These are phyloP conservation scores for Prosopis cineraria DNA, from an alignment of 306 rosid genomes.

Conservation along the genomic window DNA sequence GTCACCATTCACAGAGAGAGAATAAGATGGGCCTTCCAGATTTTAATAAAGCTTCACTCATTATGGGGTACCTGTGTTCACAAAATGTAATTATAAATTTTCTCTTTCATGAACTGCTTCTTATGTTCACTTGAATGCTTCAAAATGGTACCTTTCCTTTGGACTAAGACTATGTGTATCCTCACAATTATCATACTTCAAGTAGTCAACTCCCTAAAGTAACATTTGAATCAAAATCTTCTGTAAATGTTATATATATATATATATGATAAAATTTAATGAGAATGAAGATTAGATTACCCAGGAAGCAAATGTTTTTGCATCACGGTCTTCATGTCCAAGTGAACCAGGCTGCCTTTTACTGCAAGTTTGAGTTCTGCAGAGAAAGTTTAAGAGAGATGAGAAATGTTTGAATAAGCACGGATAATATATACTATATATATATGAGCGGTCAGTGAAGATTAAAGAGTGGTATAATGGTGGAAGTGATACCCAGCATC, in stretches of 20 bases:
- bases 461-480: slow-evolving; percentile 6
- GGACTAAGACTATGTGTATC: slow-evolving; percentile 42
- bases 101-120: neutral
- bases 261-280: neutral
- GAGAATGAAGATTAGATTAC: slow-evolving; percentile 34
- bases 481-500: slow-evolving; percentile 60
- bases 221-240: neutral
- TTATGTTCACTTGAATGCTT: neutral
- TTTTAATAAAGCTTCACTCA: slow-evolving; percentile 56
- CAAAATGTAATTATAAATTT: neutral
- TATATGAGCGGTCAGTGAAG: neutral
- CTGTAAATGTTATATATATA: neutral
- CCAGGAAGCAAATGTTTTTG: slow-evolving; percentile 74
- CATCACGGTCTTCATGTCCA: slow-evolving; percentile 66
- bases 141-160: slow-evolving; percentile 44
- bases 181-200: slow-evolving; percentile 73
- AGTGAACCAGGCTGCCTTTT: slow-evolving; percentile 68
- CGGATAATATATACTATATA: too few relatives aligned
- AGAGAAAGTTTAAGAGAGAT: neutral
- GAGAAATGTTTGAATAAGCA: neutral
- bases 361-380: slow-evolving; percentile 62
- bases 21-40: slow-evolving; percentile 55
- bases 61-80: slow-evolving; percentile 55
- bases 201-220: slow-evolving; percentile 61
- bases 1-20: slow-evolving; percentile 77